phyloP scores from a whole-genome alignment of 805 yeast species.

The Ogataea zsoltii region DNA sequence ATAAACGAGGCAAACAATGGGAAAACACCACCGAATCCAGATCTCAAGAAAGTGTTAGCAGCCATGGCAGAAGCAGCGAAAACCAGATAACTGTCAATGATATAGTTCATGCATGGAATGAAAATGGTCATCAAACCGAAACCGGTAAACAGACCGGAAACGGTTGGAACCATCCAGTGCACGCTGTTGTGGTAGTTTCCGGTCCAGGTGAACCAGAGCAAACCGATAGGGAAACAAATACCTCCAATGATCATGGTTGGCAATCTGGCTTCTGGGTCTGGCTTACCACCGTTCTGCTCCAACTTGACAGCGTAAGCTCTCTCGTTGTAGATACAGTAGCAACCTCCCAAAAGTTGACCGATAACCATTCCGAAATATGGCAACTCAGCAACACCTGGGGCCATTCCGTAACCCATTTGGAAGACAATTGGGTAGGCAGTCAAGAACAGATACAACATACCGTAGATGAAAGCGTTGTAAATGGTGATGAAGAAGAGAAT shows the following conservation, averaged over 20 bases:
- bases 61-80: slow-evolving; percentile 68
- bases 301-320: slow-evolving; percentile 49
- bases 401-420: slow-evolving; percentile 58
- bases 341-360: slow-evolving; percentile 65
- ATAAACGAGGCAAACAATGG: slow-evolving; percentile 73
- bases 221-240: slow-evolving; percentile 70
- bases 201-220: slow-evolving; percentile 87
- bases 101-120: slow-evolving; percentile 67
- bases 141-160: slow-evolving; percentile 64
- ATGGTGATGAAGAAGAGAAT: slow-evolving; percentile 65
- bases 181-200: slow-evolving; percentile 69
- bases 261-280: slow-evolving; percentile 79
- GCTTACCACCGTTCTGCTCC: slow-evolving; percentile 53
- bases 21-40: slow-evolving; percentile 66
- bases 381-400: slow-evolving; percentile 65
- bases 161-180: slow-evolving; percentile 82
- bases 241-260: slow-evolving; percentile 76
- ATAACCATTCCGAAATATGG: slow-evolving; percentile 78
- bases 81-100: slow-evolving; percentile 67
- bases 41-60: slow-evolving; percentile 65
- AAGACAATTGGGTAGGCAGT: slow-evolving; percentile 79
- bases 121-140: slow-evolving; percentile 69
- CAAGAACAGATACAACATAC: slow-evolving; percentile 70
- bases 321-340: slow-evolving; percentile 55
- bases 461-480: slow-evolving; percentile 79